Evolutionary conservation across 1,284 basidiomycete species (phyloP).

Genomic region (Ustilago bromivora): DNA sequence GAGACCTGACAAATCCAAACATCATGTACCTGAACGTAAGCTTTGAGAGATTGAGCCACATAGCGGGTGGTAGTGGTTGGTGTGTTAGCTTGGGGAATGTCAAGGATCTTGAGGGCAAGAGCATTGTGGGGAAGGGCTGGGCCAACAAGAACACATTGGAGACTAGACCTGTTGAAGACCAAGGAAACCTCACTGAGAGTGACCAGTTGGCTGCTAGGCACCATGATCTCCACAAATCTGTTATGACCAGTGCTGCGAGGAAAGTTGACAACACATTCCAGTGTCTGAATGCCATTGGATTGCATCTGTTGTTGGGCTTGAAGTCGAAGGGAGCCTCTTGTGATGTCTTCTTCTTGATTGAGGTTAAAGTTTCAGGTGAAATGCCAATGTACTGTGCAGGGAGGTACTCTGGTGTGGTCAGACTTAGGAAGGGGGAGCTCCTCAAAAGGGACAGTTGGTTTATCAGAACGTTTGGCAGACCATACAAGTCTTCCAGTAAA

Average conservation of each 20-base stretch:
- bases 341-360: neutral
- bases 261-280: neutral
- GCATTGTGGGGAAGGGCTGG: neutral
- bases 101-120: too few relatives aligned
- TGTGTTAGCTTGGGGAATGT: too few relatives aligned
- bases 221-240: neutral
- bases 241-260: neutral
- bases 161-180: neutral
- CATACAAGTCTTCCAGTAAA: too few relatives aligned
- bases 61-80: too few relatives aligned
- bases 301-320: neutral
- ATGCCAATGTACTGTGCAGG: neutral
- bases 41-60: too few relatives aligned
- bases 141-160: neutral
- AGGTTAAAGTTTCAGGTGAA: neutral
- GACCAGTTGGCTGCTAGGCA: neutral
- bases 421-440: conserved; percentile 4
- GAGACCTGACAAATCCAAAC: too few relatives aligned
- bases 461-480: too few relatives aligned
- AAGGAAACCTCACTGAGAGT: neutral
- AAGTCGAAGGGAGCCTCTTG: neutral
- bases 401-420: neutral
- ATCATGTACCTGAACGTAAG: too few relatives aligned
- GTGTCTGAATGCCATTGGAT: neutral
- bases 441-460: neutral